Conservation (phyloP, 2,329 filamentous ascomycete species). For the Neurospora sp. region DNA sequence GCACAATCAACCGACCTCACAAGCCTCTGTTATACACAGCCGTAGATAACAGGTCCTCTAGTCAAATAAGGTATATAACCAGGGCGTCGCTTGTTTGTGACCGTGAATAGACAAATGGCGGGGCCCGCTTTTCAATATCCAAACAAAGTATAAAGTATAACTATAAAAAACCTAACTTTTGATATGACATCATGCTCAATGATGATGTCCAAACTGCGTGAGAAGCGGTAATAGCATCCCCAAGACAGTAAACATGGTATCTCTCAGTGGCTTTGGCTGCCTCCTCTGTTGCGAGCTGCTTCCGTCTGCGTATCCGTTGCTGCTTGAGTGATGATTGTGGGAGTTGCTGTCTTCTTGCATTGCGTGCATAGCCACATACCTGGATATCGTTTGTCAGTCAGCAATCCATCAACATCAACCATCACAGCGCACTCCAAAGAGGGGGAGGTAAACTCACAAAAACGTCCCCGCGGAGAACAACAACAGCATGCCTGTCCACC, state of each 20-base stretch:
- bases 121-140: neutral
- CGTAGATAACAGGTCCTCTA: neutral
- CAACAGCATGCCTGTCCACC: constrained; percentile 86
- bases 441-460: constrained; percentile 52
- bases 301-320: constrained; percentile 47
- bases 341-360: constrained; percentile 68
- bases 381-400: constrained; percentile 27
- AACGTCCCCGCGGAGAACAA: constrained; percentile 97
- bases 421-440: neutral
- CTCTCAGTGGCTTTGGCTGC: constrained; percentile 49
- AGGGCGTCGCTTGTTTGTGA: neutral
- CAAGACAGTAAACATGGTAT: constrained; percentile 59
- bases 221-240: constrained; percentile 73
- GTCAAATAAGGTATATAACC: neutral
- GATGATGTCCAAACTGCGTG: constrained; percentile 68
- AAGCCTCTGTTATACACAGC: neutral
- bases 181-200: constrained; percentile 2
- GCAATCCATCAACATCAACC: neutral
- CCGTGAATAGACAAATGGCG: neutral
- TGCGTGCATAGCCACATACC: constrained; percentile 96
- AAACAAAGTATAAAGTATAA: neutral
- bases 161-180: neutral
- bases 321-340: constrained; percentile 37
- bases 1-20: neutral
- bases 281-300: constrained; percentile 36